Evolutionary conservation across 164 flowering plant species (phyloP).

Genomic region (Warburgia ugandensis): DNA sequence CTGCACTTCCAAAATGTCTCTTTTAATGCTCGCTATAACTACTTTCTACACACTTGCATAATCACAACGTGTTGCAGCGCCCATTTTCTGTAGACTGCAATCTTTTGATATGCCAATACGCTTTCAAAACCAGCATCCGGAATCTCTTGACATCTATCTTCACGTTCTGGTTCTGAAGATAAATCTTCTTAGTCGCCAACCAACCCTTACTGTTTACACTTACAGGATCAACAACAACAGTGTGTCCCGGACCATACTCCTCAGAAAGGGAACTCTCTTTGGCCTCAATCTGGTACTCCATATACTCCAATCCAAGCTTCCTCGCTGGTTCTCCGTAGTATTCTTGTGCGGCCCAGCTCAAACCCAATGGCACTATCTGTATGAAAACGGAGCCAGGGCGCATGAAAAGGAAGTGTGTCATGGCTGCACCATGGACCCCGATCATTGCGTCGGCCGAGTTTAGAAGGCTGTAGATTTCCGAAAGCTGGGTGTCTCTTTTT

Average conservation of each 20-base stretch:
- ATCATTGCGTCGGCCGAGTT: constrained; percentile 9
- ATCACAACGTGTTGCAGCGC: no score
- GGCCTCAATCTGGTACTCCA: constrained; percentile 1
- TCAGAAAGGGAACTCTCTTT: constrained; percentile 12
- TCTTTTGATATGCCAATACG: no score
- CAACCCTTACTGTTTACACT: constrained; percentile 5
- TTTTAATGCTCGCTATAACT: no score
- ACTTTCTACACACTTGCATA: no score
- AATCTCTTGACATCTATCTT: constrained; percentile 7
- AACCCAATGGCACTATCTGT: constrained; percentile 15
- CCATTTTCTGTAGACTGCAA: no score
- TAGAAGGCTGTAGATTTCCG: constrained; percentile 4
- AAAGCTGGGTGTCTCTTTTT: constrained; percentile 2
- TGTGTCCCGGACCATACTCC: neutral
- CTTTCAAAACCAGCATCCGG: constrained; percentile 3
- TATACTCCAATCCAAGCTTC: constrained; percentile 11
- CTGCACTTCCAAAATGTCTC: no score
- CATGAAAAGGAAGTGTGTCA: constrained; percentile 18
- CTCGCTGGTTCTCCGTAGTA: constrained; percentile 11
- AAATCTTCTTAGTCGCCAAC: constrained; percentile 13
- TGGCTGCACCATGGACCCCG: constrained; percentile 17
- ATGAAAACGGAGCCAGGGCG: constrained; percentile 12
- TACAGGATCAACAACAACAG: constrained; percentile 4
- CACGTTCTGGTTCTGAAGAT: constrained; percentile 11
- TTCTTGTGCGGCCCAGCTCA: constrained; percentile 11